Conservation (phyloP, 768 basidiomycete species). For the Chalciporus sphaerocephalus region DNA sequence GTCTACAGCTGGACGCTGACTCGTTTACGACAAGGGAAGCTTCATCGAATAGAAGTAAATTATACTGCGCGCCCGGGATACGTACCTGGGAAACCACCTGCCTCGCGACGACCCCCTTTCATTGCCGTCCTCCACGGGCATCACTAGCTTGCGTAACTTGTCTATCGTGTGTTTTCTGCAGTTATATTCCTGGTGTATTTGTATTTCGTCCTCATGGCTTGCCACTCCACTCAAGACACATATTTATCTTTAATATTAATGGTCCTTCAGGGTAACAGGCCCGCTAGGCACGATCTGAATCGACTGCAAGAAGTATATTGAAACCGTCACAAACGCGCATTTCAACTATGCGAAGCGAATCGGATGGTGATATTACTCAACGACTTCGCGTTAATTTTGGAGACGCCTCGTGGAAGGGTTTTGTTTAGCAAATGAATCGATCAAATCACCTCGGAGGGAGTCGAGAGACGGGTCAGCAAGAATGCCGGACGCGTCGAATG, state of each 20-base stretch:
- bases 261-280: slow-evolving; percentile 12
- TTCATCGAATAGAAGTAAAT: slow-evolving; percentile 62
- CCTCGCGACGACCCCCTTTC: slow-evolving; percentile 56
- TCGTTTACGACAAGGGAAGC: slow-evolving; percentile 56
- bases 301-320: slow-evolving; percentile 21
- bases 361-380: slow-evolving; percentile 34
- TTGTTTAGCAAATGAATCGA: slow-evolving; percentile 13
- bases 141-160: slow-evolving; percentile 27
- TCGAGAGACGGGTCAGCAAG: slow-evolving; percentile 10
- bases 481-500: slow-evolving; percentile 16
- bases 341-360: slow-evolving; percentile 25
- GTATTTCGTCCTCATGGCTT: slow-evolving; percentile 30
- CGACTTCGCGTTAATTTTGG: slow-evolving; percentile 22
- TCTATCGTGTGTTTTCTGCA: slow-evolving; percentile 25
- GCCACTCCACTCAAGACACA: slow-evolving; percentile 15
- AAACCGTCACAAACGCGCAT: slow-evolving; percentile 31
- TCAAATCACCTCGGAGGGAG: slow-evolving; percentile 17
- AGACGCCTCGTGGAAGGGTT: slow-evolving; percentile 25
- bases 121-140: slow-evolving; percentile 55
- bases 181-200: slow-evolving; percentile 25
- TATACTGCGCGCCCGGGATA: slow-evolving; percentile 68
- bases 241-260: no score
- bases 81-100: slow-evolving; percentile 45
- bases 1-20: slow-evolving; percentile 61
- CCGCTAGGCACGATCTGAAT: slow-evolving; percentile 26